Base-by-base conservation (phyloP, 2,329 filamentous ascomycete genomes). In the Epichloe hybrida region DNA sequence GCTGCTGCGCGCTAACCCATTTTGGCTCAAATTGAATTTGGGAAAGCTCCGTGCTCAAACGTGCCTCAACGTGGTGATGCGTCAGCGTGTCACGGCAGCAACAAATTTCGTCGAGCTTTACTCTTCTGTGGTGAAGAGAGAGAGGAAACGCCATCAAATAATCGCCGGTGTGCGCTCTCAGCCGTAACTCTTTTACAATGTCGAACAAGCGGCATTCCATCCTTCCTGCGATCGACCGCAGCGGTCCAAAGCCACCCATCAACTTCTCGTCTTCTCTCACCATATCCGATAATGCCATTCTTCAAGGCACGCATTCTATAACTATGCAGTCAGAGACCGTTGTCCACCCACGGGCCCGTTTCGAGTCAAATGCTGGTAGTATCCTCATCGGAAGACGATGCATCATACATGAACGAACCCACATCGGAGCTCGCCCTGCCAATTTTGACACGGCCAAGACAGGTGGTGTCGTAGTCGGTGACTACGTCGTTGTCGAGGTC, bases 331-430 rank as follows among this genome's bases (percentile, higher is more conserved):
- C 86, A 23, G 83, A 88, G 61, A 83, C 81, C 3, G 79, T 96
- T 6, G 70, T 98, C n/a, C 91, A 97, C 61, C 90, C 93, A 1
- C 86, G 90, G 46, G 80, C 83, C 15, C 81, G 83, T 54, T 77
- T 96, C 51, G 86, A 89, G 60, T 84, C 91, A 8, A 81, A 81
- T 52, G 75, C 84, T 48, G 88, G 88, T 4, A 83, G 88, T 42
- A 81, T 97, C 57, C 81, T 82, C 31, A 79, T 95, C 53, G 89
- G 90, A 27, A 81, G 87, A 52, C 81, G 84, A 49, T 93, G 86
- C 59, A 85, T 95, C 44, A 75, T 97, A 42, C 81, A 85, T 58
- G 93, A 97, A 68, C 71, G 80, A 51, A 67, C 75, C 8, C 69
- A 73, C 21, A 63, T 86, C 15, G 80, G 80, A 15, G 74, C 72